A percentile compares a stretch with the other conserved stretches of the same genome.
These are phyloP conservation scores for Aspergillus candidus DNA, from an alignment of 2,329 filamentous ascomycete species.

Conservation along the genomic window DNA sequence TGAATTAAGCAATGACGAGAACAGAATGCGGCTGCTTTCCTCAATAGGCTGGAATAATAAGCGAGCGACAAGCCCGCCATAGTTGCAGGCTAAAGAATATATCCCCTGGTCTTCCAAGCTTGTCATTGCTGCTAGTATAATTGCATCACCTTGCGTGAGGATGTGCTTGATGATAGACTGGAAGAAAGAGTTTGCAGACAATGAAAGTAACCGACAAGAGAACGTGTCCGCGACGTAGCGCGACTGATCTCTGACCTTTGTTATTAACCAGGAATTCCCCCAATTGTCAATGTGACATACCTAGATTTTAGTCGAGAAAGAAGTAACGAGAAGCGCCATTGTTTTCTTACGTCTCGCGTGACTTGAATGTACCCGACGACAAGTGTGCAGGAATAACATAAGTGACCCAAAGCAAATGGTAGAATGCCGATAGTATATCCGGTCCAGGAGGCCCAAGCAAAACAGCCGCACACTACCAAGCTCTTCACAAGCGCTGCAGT, in stretches of 20 bases:
- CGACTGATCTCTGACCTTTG: slow-evolving; percentile 19
- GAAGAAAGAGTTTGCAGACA: slow-evolving; percentile 76
- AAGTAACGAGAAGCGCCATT: slow-evolving; percentile 64
- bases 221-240: slow-evolving; percentile 58
- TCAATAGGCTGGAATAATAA: slow-evolving; percentile 93
- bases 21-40: slow-evolving; percentile 84
- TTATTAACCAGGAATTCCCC: slow-evolving; percentile 8
- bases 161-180: slow-evolving; percentile 89
- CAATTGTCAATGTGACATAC: slow-evolving; percentile 25
- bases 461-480: slow-evolving; percentile 63
- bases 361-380: slow-evolving; percentile 63
- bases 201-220: slow-evolving; percentile 61
- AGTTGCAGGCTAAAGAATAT: slow-evolving; percentile 91
- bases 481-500: slow-evolving; percentile 73
- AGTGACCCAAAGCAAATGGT: slow-evolving; percentile 83
- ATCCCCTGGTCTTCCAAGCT: slow-evolving; percentile 76
- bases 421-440: slow-evolving; percentile 63
- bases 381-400: slow-evolving; percentile 65
- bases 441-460: slow-evolving; percentile 55
- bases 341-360: slow-evolving; percentile 51
- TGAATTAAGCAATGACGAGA: slow-evolving; percentile 67
- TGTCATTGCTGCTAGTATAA: slow-evolving; percentile 74
- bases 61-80: slow-evolving; percentile 79
- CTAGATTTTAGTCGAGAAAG: slow-evolving; percentile 39
- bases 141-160: slow-evolving; percentile 87